phyloP scores from a whole-genome alignment of 176 grass and related monocot species.

The Otatea glauca region DNA sequence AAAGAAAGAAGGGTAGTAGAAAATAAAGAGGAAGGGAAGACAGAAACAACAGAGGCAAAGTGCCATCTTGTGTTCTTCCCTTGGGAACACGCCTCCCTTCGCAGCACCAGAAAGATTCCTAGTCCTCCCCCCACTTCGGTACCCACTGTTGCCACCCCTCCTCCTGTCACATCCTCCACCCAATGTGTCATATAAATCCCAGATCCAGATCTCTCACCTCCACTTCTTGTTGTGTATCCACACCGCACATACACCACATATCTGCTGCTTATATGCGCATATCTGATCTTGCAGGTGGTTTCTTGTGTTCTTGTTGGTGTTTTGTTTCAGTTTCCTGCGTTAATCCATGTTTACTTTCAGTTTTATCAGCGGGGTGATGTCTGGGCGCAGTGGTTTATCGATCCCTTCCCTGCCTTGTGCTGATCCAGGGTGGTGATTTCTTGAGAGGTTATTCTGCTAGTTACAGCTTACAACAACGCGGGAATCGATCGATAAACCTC shows the following conservation, averaged over 20 bases:
- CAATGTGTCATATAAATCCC: slow-evolving; percentile 51
- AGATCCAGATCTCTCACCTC: slow-evolving; percentile 62
- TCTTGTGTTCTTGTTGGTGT: not conserved
- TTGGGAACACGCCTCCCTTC: slow-evolving; percentile 28
- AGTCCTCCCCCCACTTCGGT: slow-evolving; percentile 42
- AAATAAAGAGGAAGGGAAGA: not conserved
- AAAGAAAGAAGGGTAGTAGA: not conserved
- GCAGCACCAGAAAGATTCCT: slow-evolving; percentile 57
- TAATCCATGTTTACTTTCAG: not conserved
- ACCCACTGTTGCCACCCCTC: not conserved
- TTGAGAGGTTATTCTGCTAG: slow-evolving; percentile 22
- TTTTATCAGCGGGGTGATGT: slow-evolving; percentile 37
- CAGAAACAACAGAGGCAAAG: not conserved
- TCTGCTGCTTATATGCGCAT: not conserved
- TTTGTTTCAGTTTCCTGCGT: slow-evolving; percentile 20
- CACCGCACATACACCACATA: not conserved
- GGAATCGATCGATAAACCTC: slow-evolving; percentile 99
- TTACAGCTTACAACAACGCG: slow-evolving; percentile 59
- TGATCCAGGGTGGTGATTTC: slow-evolving; percentile 43
- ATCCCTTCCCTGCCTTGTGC: slow-evolving; percentile 86
- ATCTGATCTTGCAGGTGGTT: slow-evolving; percentile 46
- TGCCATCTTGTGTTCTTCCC: not conserved
- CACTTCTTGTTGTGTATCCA: slow-evolving; percentile 14
- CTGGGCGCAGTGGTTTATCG: slow-evolving; percentile 96
- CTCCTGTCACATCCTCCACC: slow-evolving; percentile 42